phyloP scores from a whole-genome alignment of 2,329 filamentous ascomycete genomes.

The Blastomyces emzantsi region DNA sequence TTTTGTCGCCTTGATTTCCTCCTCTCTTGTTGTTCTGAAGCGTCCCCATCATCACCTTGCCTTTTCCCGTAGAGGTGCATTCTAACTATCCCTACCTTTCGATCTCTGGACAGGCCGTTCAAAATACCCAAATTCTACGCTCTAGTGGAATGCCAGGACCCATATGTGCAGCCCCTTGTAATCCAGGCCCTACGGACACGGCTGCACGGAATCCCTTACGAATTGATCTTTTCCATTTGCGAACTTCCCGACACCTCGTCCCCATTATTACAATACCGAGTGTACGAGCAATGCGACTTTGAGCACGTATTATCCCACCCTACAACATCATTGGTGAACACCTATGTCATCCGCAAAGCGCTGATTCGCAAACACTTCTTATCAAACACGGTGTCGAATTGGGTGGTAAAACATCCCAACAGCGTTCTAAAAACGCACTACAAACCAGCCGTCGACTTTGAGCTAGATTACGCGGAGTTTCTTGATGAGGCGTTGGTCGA shows the following conservation, averaged over 20 bases:
- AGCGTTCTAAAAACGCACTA: slow-evolving; percentile 62
- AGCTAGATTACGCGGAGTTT: slow-evolving; percentile 95
- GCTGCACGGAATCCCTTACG: slow-evolving; percentile 48
- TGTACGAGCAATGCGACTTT: slow-evolving; percentile 85
- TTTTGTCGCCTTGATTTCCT: background rate
- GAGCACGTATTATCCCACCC: slow-evolving; percentile 58
- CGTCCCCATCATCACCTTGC: background rate
- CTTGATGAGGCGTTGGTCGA: slow-evolving; percentile 88
- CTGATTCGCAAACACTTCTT: slow-evolving; percentile 95
- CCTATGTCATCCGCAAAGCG: slow-evolving; percentile 92
- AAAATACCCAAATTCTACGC: slow-evolving; percentile 49
- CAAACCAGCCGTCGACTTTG: slow-evolving; percentile 73
- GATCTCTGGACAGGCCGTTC: slow-evolving; percentile 11
- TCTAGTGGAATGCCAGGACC: slow-evolving; percentile 73
- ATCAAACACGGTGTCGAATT: slow-evolving; percentile 70
- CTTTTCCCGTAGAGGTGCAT: slow-evolving; percentile 8
- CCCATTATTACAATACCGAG: slow-evolving; percentile 64
- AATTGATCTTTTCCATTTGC: slow-evolving; percentile 46
- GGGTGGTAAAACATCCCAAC: slow-evolving; percentile 72
- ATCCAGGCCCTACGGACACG: slow-evolving; percentile 58
- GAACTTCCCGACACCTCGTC: slow-evolving; percentile 39
- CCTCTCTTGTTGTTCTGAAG: background rate
- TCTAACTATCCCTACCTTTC: slow-evolving; percentile 11
- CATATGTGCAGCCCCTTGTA: slow-evolving; percentile 82
- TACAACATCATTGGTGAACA: slow-evolving; percentile 62